Evolutionary conservation across 1,139 yeast genomes (phyloP).

Genomic region (Nakaseomyces kungkrabaensis): DNA sequence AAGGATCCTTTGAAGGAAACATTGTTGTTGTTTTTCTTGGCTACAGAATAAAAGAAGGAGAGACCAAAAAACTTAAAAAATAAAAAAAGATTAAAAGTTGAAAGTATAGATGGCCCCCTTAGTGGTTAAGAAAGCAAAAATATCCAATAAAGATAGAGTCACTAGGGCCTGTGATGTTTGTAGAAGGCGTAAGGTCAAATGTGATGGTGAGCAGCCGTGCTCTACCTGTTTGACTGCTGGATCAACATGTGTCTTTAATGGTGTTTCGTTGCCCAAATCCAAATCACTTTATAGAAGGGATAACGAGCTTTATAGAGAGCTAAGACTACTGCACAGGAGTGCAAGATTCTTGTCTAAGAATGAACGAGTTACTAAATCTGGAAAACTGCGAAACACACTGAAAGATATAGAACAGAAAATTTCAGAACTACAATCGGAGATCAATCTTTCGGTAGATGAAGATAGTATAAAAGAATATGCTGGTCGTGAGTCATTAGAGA

Average conservation of each 20-base stretch:
- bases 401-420: neutral
- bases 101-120: neutral
- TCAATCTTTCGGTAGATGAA: constrained; percentile 4
- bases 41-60: too few species aligned
- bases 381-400: neutral
- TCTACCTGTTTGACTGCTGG: constrained; percentile 7
- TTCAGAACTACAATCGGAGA: constrained; percentile 2
- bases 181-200: constrained; percentile 11
- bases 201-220: constrained; percentile 12
- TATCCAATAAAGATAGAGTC: constrained; percentile 4
- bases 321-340: neutral
- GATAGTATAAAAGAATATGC: constrained; percentile 5
- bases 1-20: too few species aligned
- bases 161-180: constrained; percentile 11
- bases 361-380: neutral
- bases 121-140: neutral
- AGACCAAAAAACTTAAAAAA: neutral
- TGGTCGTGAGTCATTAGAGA: constrained; percentile 9
- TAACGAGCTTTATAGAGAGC: neutral
- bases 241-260: constrained; percentile 4
- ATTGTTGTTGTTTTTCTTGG: too few species aligned
- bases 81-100: neutral
- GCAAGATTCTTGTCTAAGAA: neutral
- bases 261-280: neutral
- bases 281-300: neutral